phyloP scores from a whole-genome alignment of 1,284 basidiomycete genomes.

The Takashimella koratensis region DNA sequence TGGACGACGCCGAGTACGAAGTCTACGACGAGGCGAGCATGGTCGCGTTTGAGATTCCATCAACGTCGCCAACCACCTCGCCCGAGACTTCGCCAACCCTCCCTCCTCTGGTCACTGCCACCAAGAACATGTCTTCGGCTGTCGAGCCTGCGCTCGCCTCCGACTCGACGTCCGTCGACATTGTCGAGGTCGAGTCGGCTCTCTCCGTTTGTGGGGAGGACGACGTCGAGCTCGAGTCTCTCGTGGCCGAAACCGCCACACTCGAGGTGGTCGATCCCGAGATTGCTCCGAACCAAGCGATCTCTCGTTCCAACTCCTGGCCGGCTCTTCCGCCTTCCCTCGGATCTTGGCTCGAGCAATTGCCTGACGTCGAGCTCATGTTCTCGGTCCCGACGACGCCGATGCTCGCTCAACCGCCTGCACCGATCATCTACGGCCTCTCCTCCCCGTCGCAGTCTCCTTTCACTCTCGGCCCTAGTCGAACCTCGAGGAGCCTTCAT shows the following conservation, averaged over 20 bases:
- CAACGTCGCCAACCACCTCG: neutral
- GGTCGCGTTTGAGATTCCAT: neutral
- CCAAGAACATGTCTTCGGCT: constrained; percentile 6
- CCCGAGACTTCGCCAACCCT: constrained; percentile 14
- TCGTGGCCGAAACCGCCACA: neutral
- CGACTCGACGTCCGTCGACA: neutral
- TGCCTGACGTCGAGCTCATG: neutral
- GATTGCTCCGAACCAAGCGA: neutral
- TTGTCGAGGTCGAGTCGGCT: constrained; percentile 6
- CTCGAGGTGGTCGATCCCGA: neutral
- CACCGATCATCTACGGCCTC: neutral
- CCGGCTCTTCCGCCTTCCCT: neutral
- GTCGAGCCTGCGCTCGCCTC: constrained; percentile 2
- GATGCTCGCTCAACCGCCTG: neutral
- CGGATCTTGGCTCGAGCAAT: neutral
- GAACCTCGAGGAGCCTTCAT: neutral
- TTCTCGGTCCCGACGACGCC: neutral
- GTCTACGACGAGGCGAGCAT: constrained; percentile 4
- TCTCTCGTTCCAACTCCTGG: neutral
- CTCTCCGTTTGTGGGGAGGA: constrained; percentile 1
- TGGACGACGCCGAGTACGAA: constrained; percentile 24
- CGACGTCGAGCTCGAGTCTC: neutral
- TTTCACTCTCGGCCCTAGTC: neutral
- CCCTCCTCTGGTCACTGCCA: constrained; percentile 16
- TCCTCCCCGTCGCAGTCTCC: neutral